Conservation (phyloP, 2,329 filamentous ascomycete genomes). For the Arthrobotrys conoides region DNA sequence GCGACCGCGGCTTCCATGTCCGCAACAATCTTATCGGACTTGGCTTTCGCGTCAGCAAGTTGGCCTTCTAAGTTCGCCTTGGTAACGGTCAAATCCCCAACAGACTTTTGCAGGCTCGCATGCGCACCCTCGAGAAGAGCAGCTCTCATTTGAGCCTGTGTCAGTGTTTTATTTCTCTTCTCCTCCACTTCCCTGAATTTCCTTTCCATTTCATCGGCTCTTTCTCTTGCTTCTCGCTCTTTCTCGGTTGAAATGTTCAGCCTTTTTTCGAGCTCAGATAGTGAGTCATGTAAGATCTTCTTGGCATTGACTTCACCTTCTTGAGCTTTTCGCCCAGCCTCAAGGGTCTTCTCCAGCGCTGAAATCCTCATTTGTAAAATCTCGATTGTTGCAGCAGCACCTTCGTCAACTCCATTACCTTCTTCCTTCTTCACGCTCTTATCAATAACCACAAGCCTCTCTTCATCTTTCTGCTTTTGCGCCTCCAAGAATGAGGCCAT, state of each 20-base stretch:
- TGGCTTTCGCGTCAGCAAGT: conserved; percentile 76
- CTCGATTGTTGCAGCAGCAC: conserved; percentile 63
- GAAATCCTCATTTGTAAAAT: conserved; percentile 73
- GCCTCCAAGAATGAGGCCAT: conserved; percentile 51
- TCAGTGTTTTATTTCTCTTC: conserved; percentile 74
- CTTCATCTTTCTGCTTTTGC: conserved; percentile 37
- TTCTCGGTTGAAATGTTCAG: conserved; percentile 61
- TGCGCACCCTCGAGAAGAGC: conserved; percentile 79
- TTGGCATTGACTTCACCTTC: conserved; percentile 77
- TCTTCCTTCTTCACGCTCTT: conserved; percentile 43
- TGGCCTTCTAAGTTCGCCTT: conserved; percentile 75
- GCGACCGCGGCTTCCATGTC: conserved; percentile 73
- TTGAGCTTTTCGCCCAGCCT: conserved; percentile 74
- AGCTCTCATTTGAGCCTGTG: conserved; percentile 74
- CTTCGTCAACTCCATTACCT: conserved; percentile 6
- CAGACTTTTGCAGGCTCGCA: conserved; percentile 71
- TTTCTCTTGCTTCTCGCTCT: conserved; percentile 67
- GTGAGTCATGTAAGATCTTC: conserved; percentile 78
- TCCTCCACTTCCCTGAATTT: conserved; percentile 78
- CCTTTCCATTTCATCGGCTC: conserved; percentile 76
- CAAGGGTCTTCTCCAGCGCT: conserved; percentile 79
- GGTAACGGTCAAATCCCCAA: conserved; percentile 73
- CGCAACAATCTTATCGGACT: conserved; percentile 73
- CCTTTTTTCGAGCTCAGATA: conserved; percentile 76
- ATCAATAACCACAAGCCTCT: conserved; percentile 5